These are phyloP conservation scores for Acacia confusa DNA, from an alignment of 306 rosid genomes.

Conservation along the genomic window DNA sequence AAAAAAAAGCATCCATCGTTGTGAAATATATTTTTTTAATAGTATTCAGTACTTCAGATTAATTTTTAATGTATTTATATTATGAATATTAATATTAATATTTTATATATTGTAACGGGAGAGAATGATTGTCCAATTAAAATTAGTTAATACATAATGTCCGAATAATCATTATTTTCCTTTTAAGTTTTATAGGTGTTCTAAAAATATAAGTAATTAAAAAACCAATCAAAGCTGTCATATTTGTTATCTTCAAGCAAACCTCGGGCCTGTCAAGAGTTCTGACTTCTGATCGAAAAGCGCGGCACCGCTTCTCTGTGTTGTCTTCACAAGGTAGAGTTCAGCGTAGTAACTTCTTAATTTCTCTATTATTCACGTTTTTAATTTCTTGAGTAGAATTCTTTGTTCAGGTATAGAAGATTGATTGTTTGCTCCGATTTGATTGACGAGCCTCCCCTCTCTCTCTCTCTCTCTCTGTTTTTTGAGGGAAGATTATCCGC, in stretches of 20 bases:
- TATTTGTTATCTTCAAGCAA: constrained; percentile 33
- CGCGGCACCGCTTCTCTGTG: not conserved
- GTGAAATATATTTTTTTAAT: too few relatives aligned
- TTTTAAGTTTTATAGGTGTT: not conserved
- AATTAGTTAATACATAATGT: too few relatives aligned
- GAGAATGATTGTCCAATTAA: not conserved
- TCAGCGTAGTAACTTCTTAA: not conserved
- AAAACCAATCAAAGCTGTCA: not conserved
- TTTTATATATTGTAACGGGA: not conserved
- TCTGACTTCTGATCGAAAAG: constrained; percentile 39
- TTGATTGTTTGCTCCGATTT: not conserved
- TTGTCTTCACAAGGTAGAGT: constrained; percentile 36
- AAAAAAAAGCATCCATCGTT: rapidly evolving
- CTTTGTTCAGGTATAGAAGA: not conserved
- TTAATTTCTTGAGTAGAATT: not conserved
- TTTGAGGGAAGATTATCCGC: not conserved
- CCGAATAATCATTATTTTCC: not conserved
- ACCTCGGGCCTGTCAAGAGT: constrained; percentile 19
- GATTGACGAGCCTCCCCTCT: not conserved
- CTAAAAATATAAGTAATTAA: not conserved
- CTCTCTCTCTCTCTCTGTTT: not conserved
- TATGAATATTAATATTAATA: not conserved
- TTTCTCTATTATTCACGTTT: not conserved
- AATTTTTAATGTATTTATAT: too few relatives aligned
- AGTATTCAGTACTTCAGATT: too few relatives aligned